Evolutionary conservation across 257 asterid species (phyloP).

Genomic region (Capsicum rhomboideum): DNA sequence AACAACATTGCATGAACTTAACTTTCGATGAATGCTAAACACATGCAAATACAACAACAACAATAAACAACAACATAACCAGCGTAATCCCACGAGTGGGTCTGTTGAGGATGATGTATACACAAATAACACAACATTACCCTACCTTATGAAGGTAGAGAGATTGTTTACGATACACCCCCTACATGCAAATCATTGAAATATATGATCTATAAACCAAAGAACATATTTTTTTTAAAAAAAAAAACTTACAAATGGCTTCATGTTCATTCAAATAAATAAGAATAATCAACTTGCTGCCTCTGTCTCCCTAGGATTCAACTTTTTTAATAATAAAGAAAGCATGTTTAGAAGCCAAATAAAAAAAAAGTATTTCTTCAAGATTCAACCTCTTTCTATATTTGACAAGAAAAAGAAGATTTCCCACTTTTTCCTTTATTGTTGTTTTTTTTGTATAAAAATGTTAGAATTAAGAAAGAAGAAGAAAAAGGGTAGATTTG

Average conservation of each 20-base stretch:
- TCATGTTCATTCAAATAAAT: slow-evolving; percentile 13
- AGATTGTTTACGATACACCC: background rate
- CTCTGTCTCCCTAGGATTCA: background rate
- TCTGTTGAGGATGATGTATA: too few species aligned
- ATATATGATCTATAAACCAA: background rate
- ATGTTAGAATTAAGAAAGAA: background rate
- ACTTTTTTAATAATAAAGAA: background rate
- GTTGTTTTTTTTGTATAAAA: background rate
- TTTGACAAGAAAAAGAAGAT: background rate
- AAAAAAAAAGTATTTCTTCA: background rate
- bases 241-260: slow-evolving; percentile 8
- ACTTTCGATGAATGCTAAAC: background rate
- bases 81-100: background rate
- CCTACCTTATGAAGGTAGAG: background rate
- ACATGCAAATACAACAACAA: background rate
- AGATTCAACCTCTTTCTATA: background rate
- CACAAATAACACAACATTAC: too few species aligned
- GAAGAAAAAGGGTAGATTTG: background rate
- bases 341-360: background rate
- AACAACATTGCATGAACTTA: background rate
- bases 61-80: background rate
- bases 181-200: background rate
- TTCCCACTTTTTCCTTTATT: background rate
- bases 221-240: too few species aligned
- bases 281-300: slow-evolving; percentile 6